Percentiles rank a stretch among this genome's conserved stretches.
These are phyloP conservation scores for Scutellaria galericulata DNA, from an alignment of 257 asterid genomes.

Conservation along the genomic window DNA sequence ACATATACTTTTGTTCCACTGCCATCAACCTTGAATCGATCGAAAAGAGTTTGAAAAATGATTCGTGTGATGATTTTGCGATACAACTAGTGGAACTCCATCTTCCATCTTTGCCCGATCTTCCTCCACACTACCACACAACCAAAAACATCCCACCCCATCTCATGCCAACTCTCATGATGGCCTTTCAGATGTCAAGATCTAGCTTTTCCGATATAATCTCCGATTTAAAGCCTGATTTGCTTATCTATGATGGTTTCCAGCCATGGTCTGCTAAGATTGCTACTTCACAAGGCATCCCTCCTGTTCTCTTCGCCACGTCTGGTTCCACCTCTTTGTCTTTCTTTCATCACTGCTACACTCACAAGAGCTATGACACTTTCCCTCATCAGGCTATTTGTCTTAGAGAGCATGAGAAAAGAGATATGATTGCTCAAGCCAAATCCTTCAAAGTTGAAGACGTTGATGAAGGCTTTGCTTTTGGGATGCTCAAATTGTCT, in stretches of 20 bases:
- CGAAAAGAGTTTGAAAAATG: slow-evolving; percentile 19
- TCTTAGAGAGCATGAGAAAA: slow-evolving; percentile 32
- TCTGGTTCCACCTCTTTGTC: slow-evolving; percentile 26
- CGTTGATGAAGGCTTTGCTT: slow-evolving; percentile 26
- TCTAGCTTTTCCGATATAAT: slow-evolving; percentile 40
- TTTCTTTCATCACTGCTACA: slow-evolving; percentile 35
- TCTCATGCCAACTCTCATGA: slow-evolving; percentile 31
- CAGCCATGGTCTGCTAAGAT: slow-evolving; percentile 47
- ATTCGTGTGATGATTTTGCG: background rate
- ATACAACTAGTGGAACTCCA: slow-evolving; percentile 40
- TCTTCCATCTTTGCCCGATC: background rate
- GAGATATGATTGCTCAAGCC: background rate
- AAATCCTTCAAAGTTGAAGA: background rate
- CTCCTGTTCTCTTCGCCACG: slow-evolving; percentile 39
- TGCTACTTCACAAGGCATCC: slow-evolving; percentile 37
- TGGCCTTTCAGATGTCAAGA: slow-evolving; percentile 33
- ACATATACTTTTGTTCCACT: background rate
- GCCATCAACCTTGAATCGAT: slow-evolving; percentile 40
- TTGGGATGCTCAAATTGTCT: background rate
- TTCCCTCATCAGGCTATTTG: slow-evolving; percentile 39
- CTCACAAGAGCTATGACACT: background rate
- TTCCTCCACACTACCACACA: slow-evolving; percentile 44
- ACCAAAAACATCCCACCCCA: slow-evolving; percentile 44
- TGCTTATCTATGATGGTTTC: slow-evolving; percentile 43
- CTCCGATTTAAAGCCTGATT: slow-evolving; percentile 31